These are phyloP conservation scores for Hanseniaspora thailandica DNA, from an alignment of 805 yeast genomes.

Conservation along the genomic window DNA sequence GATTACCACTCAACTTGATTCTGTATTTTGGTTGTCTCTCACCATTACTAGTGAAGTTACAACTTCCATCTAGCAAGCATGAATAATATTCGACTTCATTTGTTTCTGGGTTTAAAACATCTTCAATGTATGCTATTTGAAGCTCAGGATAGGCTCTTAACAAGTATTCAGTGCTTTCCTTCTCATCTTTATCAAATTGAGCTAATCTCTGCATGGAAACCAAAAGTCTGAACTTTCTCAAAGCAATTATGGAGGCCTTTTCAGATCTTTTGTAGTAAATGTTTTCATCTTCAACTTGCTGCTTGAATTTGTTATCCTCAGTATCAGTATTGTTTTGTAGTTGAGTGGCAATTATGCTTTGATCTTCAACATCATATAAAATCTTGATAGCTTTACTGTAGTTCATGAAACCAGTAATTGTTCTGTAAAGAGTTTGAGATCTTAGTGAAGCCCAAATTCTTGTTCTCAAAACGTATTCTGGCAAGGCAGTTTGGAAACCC, in stretches of 20 bases:
- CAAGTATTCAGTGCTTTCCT: slow-evolving; percentile 68
- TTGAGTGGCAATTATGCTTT: slow-evolving; percentile 63
- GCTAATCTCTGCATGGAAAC: slow-evolving; percentile 81
- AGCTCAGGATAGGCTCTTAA: slow-evolving; percentile 75
- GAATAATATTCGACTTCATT: slow-evolving; percentile 64
- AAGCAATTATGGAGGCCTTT: slow-evolving; percentile 49
- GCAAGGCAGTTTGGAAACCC: slow-evolving; percentile 95
- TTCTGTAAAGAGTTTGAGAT: slow-evolving; percentile 91
- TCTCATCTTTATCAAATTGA: slow-evolving; percentile 59
- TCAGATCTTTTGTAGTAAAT: slow-evolving; percentile 23
- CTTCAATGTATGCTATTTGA: slow-evolving; percentile 87
- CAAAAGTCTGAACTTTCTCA: slow-evolving; percentile 67
- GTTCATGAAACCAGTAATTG: slow-evolving; percentile 97
- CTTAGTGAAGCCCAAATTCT: slow-evolving; percentile 98
- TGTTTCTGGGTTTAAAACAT: slow-evolving; percentile 60
- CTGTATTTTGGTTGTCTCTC: slow-evolving; percentile 66
- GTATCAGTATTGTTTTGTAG: slow-evolving; percentile 90
- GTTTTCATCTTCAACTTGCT: slow-evolving; percentile 64
- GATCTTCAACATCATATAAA: slow-evolving; percentile 87
- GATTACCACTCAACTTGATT: slow-evolving; percentile 71
- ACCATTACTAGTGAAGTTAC: slow-evolving; percentile 59
- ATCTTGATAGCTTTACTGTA: slow-evolving; percentile 91
- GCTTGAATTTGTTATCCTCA: slow-evolving; percentile 88
- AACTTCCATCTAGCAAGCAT: slow-evolving; percentile 69
- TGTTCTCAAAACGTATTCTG: slow-evolving; percentile 89